These are phyloP conservation scores for Paecilomyces sp. DNA, from an alignment of 2,329 filamentous ascomycete species.

Conservation along the genomic window DNA sequence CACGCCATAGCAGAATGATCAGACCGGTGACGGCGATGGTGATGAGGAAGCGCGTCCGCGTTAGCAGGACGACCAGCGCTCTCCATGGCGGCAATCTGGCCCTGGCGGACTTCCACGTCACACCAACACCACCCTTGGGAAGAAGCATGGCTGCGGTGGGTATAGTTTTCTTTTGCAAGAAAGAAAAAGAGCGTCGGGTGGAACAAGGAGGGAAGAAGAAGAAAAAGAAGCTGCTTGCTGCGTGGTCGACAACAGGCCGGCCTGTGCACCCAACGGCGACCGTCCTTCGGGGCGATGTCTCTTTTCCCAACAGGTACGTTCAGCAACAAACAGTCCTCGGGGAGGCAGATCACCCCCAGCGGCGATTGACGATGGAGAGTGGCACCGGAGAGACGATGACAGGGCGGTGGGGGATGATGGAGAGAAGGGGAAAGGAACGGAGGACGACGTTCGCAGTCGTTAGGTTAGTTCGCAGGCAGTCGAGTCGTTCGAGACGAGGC, in stretches of 20 bases:
- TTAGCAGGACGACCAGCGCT: slow-evolving; percentile 62
- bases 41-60: slow-evolving; percentile 70
- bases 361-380: not conserved
- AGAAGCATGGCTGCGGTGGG: slow-evolving; percentile 62
- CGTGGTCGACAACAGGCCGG: not conserved
- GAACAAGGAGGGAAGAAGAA: slow-evolving; percentile 3
- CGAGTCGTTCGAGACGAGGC: too few species aligned
- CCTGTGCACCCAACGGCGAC: not conserved
- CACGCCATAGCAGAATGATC: slow-evolving; percentile 79
- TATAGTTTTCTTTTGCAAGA: too few species aligned
- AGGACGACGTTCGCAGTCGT: not conserved
- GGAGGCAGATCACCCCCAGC: not conserved
- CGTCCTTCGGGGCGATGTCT: not conserved
- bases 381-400: not conserved
- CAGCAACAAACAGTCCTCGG: not conserved
- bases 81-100: slow-evolving; percentile 70
- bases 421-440: not conserved
- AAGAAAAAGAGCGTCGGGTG: too few species aligned
- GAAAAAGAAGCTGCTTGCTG: not conserved
- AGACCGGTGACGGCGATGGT: slow-evolving; percentile 63
- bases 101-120: slow-evolving; percentile 87
- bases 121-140: slow-evolving; percentile 77
- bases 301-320: not conserved
- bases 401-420: not conserved
- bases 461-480: not conserved